Evolutionary conservation across 495 filamentous ascomycete genomes (phyloP), one percentile per base, ranked within the genome.

Genomic region (Xylaria longipes): DNA sequence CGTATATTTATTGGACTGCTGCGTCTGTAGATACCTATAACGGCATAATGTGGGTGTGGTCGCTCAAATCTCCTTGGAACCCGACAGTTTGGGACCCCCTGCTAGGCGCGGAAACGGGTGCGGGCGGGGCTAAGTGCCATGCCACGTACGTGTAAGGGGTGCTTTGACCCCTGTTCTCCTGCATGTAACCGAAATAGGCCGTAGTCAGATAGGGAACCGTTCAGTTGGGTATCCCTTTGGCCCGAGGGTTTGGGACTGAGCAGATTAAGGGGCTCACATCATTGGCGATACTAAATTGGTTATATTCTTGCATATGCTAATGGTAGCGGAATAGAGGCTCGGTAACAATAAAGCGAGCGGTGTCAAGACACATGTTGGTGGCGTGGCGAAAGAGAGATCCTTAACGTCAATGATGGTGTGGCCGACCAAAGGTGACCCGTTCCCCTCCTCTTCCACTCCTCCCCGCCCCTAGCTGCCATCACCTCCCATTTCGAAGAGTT

Each of bases 31-130:
- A 22, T 29, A 29, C n/a, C 57, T 35, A 60, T 31, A 6, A 33
- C 62, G 1, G 17, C 2, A 5, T 48, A 15, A 41, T 29, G 62
- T 43, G 27, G n/a, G 22, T 5, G 25, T 50, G 9, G n/a, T 29
- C 29, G 39, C 15, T 57, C 37, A n/a, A 43, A 54, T 15, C 22
- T 20, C 39, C 22, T 22, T 22, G 1, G 27, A 39, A n/a, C 66
- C 66, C 66, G 48, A 27, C 37, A 3, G 35, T 58, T 6, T 60
- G 66, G 66, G 17, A 68, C 50, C 66, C 66, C 37, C 50, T 58
- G 37, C 50, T 25, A 45, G 52, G 2, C 22, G 14, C 66, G 66
- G 66, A 33, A 58, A 14, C 9, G 46, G 3, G 52, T 11, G 14
- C 20, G 17, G 12, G 33, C 20, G 65, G 31, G 52, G 48, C 33